Conservation (phyloP, 768 basidiomycete genomes). For the Serendipita sp. region DNA sequence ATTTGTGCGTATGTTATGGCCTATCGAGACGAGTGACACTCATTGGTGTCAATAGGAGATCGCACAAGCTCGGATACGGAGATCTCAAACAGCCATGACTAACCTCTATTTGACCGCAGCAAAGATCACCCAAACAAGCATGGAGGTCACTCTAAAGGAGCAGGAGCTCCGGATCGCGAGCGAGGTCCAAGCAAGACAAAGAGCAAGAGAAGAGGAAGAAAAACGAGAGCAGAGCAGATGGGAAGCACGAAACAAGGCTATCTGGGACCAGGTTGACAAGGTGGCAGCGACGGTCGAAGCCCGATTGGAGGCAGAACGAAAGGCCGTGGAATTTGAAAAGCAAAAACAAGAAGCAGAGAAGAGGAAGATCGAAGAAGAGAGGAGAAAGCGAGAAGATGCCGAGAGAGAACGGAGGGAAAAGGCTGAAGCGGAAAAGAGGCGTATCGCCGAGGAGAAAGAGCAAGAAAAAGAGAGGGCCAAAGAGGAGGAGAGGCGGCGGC, state of each 20-base stretch:
- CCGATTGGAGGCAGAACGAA: constrained; percentile 39
- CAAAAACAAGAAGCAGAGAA: constrained; percentile 28
- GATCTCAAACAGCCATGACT: constrained; percentile 16
- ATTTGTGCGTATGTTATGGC: constrained; percentile 20
- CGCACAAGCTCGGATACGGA: constrained; percentile 12
- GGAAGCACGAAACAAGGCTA: constrained; percentile 41
- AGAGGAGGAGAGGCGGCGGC: not conserved
- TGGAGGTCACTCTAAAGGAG: constrained; percentile 32
- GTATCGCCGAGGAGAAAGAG: constrained; percentile 8
- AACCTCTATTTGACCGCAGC: constrained; percentile 10
- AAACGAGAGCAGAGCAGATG: constrained; percentile 36
- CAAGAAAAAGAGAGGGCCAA: constrained; percentile 12
- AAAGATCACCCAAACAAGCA: constrained; percentile 32
- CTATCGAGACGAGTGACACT: constrained; percentile 14
- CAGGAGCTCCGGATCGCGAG: constrained; percentile 26
- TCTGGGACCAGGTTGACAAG: constrained; percentile 39
- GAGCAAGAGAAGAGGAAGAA: constrained; percentile 30
- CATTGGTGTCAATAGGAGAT: constrained; percentile 11
- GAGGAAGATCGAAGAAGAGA: constrained; percentile 26
- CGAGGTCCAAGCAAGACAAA: not conserved
- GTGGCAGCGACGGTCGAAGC: constrained; percentile 10
- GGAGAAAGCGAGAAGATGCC: constrained; percentile 23
- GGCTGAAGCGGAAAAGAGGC: constrained; percentile 15
- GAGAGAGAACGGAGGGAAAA: constrained; percentile 20
- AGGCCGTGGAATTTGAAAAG: constrained; percentile 26